Evolutionary conservation across 2,329 filamentous ascomycete species (phyloP).

Genomic region (Purpureocillium lavendulum): DNA sequence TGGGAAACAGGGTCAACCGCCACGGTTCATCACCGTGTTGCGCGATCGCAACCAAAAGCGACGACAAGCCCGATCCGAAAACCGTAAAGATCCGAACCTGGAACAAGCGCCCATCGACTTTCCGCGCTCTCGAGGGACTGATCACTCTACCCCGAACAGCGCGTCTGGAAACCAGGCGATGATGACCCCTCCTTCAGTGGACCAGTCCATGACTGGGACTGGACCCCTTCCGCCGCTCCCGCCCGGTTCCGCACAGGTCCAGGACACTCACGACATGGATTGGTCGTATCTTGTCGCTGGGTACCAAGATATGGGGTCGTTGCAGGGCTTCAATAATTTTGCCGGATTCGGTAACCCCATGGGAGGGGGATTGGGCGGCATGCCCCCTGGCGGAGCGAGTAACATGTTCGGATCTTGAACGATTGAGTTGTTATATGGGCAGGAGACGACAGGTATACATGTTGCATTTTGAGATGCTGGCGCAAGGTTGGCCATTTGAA

Average conservation of each 20-base stretch:
- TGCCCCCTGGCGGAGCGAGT: constrained; percentile 9
- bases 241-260: constrained; percentile 10
- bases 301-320: constrained; percentile 25
- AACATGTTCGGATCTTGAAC: constrained; percentile 17
- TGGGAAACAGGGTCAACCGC: constrained; percentile 33
- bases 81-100: constrained; percentile 13
- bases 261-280: constrained; percentile 33
- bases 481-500: too few species aligned
- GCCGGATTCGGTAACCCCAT: constrained; percentile 11
- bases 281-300: constrained; percentile 39
- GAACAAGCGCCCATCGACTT: constrained; percentile 15
- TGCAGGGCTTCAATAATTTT: constrained; percentile 20
- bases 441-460: neutral
- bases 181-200: constrained; percentile 18
- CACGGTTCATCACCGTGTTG: constrained; percentile 38
- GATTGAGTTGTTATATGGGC: neutral
- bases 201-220: constrained; percentile 5
- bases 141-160: neutral
- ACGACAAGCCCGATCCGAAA: constrained; percentile 20
- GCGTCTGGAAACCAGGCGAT: constrained; percentile 20
- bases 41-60: constrained; percentile 32
- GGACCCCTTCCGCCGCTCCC: constrained; percentile 7
- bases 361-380: constrained; percentile 9
- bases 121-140: constrained; percentile 10
- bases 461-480: too few species aligned